Conservation (phyloP, 768 basidiomycete species). For the Hericium rajendrae region DNA sequence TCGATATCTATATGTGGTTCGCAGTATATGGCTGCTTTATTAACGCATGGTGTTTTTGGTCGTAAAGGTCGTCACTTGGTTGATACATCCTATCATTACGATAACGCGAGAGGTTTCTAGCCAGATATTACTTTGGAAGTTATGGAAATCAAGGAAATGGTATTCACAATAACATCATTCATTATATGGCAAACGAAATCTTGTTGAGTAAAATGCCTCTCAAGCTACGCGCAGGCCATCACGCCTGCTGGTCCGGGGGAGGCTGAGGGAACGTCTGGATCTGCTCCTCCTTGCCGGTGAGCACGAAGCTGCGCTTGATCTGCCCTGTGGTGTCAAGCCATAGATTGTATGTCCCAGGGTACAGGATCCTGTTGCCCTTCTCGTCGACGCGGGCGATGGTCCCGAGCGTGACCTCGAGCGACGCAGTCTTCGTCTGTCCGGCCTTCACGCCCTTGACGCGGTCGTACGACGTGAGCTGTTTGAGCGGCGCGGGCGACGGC, state of each 20-base stretch:
- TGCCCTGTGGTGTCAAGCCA: slow-evolving; percentile 32
- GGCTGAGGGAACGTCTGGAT: slow-evolving; percentile 33
- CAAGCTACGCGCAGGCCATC: too few species aligned
- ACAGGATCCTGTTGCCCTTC: slow-evolving; percentile 35
- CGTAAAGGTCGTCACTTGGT: too few species aligned
- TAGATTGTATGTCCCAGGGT: slow-evolving; percentile 33
- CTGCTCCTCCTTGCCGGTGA: slow-evolving; percentile 32
- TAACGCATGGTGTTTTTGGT: too few species aligned
- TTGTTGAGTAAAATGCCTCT: too few species aligned
- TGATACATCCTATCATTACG: too few species aligned
- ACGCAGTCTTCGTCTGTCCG: slow-evolving; percentile 23
- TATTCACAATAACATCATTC: too few species aligned
- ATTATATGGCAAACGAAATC: too few species aligned
- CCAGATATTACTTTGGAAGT: too few species aligned
- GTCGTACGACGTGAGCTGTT: slow-evolving; percentile 40
- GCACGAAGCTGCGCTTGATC: slow-evolving; percentile 30
- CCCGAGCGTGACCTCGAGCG: slow-evolving; percentile 35
- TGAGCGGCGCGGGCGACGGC: slow-evolving; percentile 41
- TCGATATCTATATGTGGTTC: too few species aligned
- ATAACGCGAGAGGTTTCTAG: too few species aligned
- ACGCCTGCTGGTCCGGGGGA: background rate
- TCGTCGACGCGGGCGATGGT: slow-evolving; percentile 39
- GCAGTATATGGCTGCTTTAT: too few species aligned
- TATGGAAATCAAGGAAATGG: too few species aligned
- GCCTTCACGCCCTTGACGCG: slow-evolving; percentile 27